These are phyloP conservation scores for Epichloe gansuensis DNA, from an alignment of 2,329 filamentous ascomycete species.

Conservation along the genomic window DNA sequence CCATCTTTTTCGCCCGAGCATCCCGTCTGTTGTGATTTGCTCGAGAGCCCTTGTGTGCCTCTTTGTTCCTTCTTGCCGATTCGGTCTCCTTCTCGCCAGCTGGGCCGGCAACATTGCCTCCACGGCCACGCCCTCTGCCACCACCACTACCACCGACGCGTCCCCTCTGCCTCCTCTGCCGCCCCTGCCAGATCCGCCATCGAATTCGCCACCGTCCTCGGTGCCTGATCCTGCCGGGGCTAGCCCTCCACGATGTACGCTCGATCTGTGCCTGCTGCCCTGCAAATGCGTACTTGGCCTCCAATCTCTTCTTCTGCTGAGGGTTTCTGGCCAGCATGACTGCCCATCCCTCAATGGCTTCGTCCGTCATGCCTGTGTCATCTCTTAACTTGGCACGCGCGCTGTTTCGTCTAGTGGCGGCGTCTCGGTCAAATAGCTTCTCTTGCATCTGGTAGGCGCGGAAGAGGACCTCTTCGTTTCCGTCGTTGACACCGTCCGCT, in stretches of 20 bases:
- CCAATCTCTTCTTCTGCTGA: conserved; percentile 53
- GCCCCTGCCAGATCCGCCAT: conserved; percentile 24
- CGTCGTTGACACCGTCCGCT: conserved; percentile 33
- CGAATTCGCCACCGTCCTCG: conserved; percentile 43
- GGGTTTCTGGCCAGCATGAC: conserved; percentile 71
- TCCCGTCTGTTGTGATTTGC: conserved; percentile 83
- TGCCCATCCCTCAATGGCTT: conserved; percentile 88
- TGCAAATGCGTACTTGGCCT: conserved; percentile 56
- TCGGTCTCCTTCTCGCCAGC: conserved; percentile 61
- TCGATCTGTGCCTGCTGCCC: conserved; percentile 54
- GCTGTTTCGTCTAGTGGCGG: conserved; percentile 53
- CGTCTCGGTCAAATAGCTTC: conserved; percentile 58
- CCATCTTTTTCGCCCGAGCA: conserved; percentile 53
- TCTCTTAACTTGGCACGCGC: conserved; percentile 52
- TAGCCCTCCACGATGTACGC: conserved; percentile 52
- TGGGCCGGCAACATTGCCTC: conserved; percentile 52
- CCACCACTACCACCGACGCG: conserved; percentile 4
- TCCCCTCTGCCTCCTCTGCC: conserved; percentile 31
- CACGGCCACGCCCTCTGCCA: conserved; percentile 27
- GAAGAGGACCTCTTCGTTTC: conserved; percentile 62
- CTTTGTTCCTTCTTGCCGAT: conserved; percentile 60
- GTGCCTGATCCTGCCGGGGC: conserved; percentile 39
- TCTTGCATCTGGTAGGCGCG: conserved; percentile 54
- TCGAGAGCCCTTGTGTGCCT: conserved; percentile 66
- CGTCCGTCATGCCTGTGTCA: conserved; percentile 82